Percentiles rank a stretch among this genome's conserved stretches.
Evolutionary conservation across 805 yeast species (phyloP).

Genomic region (Lachancea cidri): DNA sequence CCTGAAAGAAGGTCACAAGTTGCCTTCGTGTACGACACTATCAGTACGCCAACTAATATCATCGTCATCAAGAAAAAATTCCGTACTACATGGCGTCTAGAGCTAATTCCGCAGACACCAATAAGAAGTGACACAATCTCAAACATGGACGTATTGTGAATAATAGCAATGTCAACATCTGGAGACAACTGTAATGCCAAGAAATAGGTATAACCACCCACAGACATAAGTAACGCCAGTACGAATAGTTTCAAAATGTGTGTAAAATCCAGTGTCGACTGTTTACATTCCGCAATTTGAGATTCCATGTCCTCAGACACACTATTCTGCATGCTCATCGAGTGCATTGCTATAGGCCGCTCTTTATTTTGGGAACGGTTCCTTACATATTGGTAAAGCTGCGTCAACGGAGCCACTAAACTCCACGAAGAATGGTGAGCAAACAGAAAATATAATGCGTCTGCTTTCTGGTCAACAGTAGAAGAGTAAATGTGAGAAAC

Average conservation of each 20-base stretch:
- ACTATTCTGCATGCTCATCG: background rate
- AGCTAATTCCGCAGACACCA: conserved; percentile 27
- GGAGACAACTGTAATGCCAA: conserved; percentile 27
- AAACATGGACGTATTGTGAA: conserved; percentile 29
- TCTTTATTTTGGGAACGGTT: conserved; percentile 1
- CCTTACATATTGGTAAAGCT: conserved; percentile 1
- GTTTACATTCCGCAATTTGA: conserved; percentile 3
- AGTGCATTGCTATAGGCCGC: conserved; percentile 4
- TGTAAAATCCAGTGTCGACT: conserved; percentile 10
- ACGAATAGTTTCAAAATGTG: conserved; percentile 12
- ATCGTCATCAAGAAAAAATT: conserved; percentile 27
- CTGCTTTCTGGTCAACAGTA: background rate
- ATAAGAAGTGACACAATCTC: conserved; percentile 31
- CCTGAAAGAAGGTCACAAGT: conserved; percentile 31
- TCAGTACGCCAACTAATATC: conserved; percentile 25
- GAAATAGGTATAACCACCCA: conserved; percentile 20
- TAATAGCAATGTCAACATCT: conserved; percentile 29
- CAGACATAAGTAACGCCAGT: conserved; percentile 17
- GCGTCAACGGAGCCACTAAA: conserved; percentile 4
- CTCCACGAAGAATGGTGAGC: conserved; percentile 8
- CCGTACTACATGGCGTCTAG: conserved; percentile 22
- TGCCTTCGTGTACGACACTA: conserved; percentile 31
- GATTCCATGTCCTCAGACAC: conserved; percentile 11
- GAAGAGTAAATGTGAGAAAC: conserved; percentile 19
- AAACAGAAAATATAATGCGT: conserved; percentile 3